phyloP scores from a whole-genome alignment of 805 yeast genomes.

The Starmerella etchellsii region DNA sequence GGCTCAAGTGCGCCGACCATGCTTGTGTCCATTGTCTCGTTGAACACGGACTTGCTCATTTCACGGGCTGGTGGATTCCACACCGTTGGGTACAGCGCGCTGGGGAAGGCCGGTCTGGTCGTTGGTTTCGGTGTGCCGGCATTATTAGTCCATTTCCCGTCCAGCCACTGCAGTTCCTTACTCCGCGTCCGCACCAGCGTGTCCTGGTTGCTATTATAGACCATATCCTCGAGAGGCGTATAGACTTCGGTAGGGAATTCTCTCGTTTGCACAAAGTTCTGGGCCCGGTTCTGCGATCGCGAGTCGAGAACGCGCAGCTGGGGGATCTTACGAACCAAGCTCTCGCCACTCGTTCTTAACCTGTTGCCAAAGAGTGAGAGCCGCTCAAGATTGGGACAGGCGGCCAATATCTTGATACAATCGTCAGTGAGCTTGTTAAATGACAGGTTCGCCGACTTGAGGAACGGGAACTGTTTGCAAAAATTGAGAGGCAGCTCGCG shows the following conservation, averaged over 20 bases:
- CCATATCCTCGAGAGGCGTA: conserved; percentile 3
- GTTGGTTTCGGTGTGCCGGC: conserved; percentile 5
- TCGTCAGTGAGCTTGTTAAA: conserved; percentile 18
- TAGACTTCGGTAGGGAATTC: conserved; percentile 10
- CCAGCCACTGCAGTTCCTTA: conserved; percentile 13
- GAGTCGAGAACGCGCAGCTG: conserved; percentile 17
- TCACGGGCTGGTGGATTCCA: conserved; percentile 10
- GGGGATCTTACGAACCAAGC: conserved; percentile 8
- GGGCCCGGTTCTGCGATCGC: conserved; percentile 9
- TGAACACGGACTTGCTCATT: neutral
- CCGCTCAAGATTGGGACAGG: conserved; percentile 16
- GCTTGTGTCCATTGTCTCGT: conserved; percentile 1
- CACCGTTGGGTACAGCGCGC: conserved; percentile 11
- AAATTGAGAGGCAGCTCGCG: conserved; percentile 17
- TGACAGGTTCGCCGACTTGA: conserved; percentile 17
- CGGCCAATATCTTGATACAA: conserved; percentile 3
- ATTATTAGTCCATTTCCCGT: conserved; percentile 11
- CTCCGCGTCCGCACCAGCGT: conserved; percentile 1
- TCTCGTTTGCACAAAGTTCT: neutral
- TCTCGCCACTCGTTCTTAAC: conserved; percentile 3
- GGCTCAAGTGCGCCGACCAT: neutral
- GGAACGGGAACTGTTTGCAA: conserved; percentile 16
- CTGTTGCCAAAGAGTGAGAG: conserved; percentile 19
- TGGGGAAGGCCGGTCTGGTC: conserved; percentile 16
- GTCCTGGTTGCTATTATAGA: neutral